Evolutionary conservation across 2,329 filamentous ascomycete species (phyloP).

Genomic region (Mycosphaerella arachidis): DNA sequence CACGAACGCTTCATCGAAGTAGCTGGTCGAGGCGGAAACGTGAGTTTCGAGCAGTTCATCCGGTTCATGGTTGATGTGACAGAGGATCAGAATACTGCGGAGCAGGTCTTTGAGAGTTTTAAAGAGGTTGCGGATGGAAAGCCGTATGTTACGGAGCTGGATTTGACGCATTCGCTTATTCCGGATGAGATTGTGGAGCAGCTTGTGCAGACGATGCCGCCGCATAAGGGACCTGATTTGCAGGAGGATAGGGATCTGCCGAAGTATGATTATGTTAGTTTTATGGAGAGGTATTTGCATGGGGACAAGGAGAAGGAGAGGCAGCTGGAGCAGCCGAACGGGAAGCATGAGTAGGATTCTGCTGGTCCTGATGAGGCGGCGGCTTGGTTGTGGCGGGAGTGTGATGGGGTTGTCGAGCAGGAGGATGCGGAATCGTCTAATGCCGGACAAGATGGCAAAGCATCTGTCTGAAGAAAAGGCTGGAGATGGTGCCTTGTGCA

Average conservation of each 20-base stretch:
- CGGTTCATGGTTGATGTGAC: slow-evolving; percentile 99
- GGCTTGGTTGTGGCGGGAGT: not conserved
- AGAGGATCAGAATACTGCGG: slow-evolving; percentile 96
- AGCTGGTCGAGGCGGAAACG: slow-evolving; percentile 61
- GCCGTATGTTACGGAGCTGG: slow-evolving; percentile 97
- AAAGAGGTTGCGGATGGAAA: slow-evolving; percentile 96
- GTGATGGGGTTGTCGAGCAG: no score
- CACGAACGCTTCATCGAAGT: slow-evolving; percentile 88
- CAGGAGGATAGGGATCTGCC: slow-evolving; percentile 76
- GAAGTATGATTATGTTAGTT: slow-evolving; percentile 94
- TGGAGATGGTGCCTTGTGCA: not conserved
- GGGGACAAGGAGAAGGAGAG: slow-evolving; percentile 3
- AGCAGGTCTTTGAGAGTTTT: slow-evolving; percentile 98
- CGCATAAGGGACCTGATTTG: slow-evolving; percentile 78
- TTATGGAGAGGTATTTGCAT: slow-evolving; percentile 72
- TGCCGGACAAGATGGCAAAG: no score
- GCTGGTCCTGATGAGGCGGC: no score
- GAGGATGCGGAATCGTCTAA: no score
- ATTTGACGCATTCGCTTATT: slow-evolving; percentile 88
- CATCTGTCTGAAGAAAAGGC: not conserved
- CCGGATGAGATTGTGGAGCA: slow-evolving; percentile 97
- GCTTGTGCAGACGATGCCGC: slow-evolving; percentile 79
- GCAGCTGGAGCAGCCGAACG: slow-evolving; percentile 8
- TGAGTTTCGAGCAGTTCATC: slow-evolving; percentile 98
- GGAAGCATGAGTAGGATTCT: slow-evolving; percentile 6